phyloP scores from a whole-genome alignment of 192 early-diverging fungal genomes.

The Entomortierella chlamydospora region DNA sequence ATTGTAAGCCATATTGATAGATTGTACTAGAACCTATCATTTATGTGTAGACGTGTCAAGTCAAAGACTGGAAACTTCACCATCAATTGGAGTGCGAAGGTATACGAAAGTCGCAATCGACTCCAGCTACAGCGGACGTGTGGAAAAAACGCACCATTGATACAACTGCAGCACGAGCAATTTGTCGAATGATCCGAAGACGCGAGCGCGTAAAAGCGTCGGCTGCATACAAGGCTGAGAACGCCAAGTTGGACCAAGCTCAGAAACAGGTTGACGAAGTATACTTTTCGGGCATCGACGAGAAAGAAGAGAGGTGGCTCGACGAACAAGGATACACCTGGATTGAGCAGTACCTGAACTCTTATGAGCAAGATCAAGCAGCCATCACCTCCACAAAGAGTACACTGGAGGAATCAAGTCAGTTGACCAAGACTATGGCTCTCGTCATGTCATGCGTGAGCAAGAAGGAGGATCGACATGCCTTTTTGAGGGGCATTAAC shows the following conservation, averaged over 20 bases:
- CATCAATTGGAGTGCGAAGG: slow-evolving; percentile 50
- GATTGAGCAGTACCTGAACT: slow-evolving; percentile 32
- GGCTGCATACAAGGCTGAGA: slow-evolving; percentile 18
- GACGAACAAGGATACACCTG: slow-evolving; percentile 34
- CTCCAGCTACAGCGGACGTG: slow-evolving; percentile 25
- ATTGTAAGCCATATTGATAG: not conserved
- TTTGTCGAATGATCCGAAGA: slow-evolving; percentile 39
- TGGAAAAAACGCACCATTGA: slow-evolving; percentile 42
- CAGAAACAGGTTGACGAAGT: slow-evolving; percentile 48
- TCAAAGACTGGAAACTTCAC: slow-evolving; percentile 50
- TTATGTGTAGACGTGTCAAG: slow-evolving; percentile 28
- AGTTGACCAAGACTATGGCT: slow-evolving; percentile 38
- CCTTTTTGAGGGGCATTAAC: slow-evolving; percentile 11
- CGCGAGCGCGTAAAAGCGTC: slow-evolving; percentile 34
- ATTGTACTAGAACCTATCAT: not conserved
- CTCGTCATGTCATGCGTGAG: slow-evolving; percentile 40
- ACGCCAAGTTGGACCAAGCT: slow-evolving; percentile 26
- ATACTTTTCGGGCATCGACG: slow-evolving; percentile 40
- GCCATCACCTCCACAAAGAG: no score
- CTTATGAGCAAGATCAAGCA: slow-evolving; percentile 18
- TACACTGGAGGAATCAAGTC: slow-evolving; percentile 15
- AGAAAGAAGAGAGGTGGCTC: slow-evolving; percentile 48
- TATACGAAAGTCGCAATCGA: slow-evolving; percentile 37
- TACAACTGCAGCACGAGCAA: slow-evolving; percentile 26
- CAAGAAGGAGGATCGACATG: slow-evolving; percentile 27